Evolutionary conservation across 257 asterid species (phyloP).

Genomic region (Lantana camara): DNA sequence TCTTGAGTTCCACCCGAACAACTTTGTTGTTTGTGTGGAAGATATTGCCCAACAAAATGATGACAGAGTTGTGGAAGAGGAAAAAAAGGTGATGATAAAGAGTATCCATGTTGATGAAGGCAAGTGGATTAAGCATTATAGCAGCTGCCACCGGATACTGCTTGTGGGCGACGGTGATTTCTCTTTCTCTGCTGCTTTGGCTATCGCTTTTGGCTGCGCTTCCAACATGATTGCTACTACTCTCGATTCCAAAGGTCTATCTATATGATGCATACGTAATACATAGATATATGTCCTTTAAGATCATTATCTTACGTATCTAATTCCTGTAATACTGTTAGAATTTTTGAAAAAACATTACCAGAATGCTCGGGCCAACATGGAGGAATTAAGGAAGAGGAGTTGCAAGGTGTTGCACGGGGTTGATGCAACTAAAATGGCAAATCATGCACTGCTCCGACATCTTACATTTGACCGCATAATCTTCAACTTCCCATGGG

Average conservation of each 20-base stretch:
- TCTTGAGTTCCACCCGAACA: not conserved
- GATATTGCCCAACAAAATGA: not conserved
- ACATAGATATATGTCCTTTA: no score
- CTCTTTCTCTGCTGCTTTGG: constrained; percentile 47
- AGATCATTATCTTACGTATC: no score
- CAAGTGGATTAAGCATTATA: no score
- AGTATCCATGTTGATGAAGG: constrained; percentile 14
- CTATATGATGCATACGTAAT: no score
- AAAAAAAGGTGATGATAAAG: not conserved
- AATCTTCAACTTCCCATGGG: constrained; percentile 50
- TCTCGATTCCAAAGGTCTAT: constrained; percentile 37
- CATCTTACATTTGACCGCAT: constrained; percentile 46
- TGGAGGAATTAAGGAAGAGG: constrained; percentile 27
- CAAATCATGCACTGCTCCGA: constrained; percentile 27
- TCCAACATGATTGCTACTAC: constrained; percentile 43
- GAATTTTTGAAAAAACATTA: constrained; percentile 29
- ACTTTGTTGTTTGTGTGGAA: no score
- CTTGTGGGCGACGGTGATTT: constrained; percentile 64
- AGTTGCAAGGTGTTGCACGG: constrained; percentile 43
- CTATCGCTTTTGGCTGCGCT: constrained; percentile 41
- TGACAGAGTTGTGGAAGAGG: not conserved
- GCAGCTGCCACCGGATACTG: no score
- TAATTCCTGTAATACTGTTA: not conserved
- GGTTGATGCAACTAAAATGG: constrained; percentile 47
- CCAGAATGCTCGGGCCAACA: constrained; percentile 38